Base-by-base conservation (phyloP, 1,284 basidiomycete genomes). In the Tilletiopsis washingtonensis region DNA sequence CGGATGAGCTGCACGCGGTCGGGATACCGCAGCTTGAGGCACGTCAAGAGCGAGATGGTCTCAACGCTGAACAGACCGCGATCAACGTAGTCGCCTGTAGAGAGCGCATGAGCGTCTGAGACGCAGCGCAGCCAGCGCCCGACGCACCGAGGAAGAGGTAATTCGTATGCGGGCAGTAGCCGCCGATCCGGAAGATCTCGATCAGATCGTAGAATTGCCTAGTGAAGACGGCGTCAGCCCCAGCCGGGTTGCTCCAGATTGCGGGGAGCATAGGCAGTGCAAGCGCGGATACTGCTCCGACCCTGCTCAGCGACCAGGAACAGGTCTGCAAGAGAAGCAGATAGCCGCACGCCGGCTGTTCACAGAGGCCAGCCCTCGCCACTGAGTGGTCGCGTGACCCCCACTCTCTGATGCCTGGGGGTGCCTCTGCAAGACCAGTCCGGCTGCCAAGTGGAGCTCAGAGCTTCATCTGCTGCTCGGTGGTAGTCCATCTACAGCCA, bases 161-260 rank as follows among this genome's bases (percentile, higher is more conserved):
- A 75, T 98, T 98, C 27, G 93, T 98, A 69, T 91, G 81, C 2
- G 93, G 93, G 2, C 89, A 88, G 67, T 90, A 89, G 34, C 93
- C 93, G 43, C 94, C 93, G 80, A 98, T 98, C 44, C 91, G 82
- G 70, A 98, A 98, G 73, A 98, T 97, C 77, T 98, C 93, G 73
- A 98, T 87, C 64, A 98, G 81, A 78, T 99, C 94, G 78, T 98
- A 94, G 77, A 98, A 99, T 81, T 99, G 93, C 54, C 89, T 93
- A 34, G 12, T 25, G 37, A 40, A 46, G 27, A 24, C 39, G n/a
- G n/a, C n/a, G n/a, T n/a, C n/a, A n/a, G n/a, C n/a, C n/a, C n/a
- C n/a, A n/a, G n/a, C n/a, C n/a, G n/a, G n/a, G n/a, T n/a, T n/a
- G n/a, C n/a, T n/a, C n/a, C n/a, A n/a, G n/a, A n/a, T n/a, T n/a